phyloP scores from a whole-genome alignment of 2,329 filamentous ascomycete species.

The Venturia asperata region DNA sequence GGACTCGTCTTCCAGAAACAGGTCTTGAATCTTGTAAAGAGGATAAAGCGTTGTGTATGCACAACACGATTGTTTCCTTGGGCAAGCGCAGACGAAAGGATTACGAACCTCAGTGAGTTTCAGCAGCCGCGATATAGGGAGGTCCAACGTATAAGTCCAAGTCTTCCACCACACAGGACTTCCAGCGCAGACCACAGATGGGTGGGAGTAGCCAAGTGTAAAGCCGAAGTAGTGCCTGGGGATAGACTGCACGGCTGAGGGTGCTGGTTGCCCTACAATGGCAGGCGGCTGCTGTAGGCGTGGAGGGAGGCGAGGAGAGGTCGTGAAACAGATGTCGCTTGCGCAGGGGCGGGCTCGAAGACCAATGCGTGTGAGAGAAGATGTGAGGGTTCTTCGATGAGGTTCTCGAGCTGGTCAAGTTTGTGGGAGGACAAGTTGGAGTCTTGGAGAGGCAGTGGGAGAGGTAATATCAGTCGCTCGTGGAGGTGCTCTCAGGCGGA shows the following conservation, averaged over 20 bases:
- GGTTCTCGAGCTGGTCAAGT: not conserved
- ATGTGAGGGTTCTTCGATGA: not conserved
- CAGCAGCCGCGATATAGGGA: slow-evolving; percentile 14
- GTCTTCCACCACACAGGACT: not conserved
- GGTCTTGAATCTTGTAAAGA: slow-evolving; percentile 8
- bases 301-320: slow-evolving; percentile 2
- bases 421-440: not conserved
- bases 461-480: not conserved
- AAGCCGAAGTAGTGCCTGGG: slow-evolving; percentile 6
- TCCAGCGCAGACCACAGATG: slow-evolving; percentile 6
- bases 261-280: slow-evolving; percentile 1
- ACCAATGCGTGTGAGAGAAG: not conserved
- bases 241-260: slow-evolving; percentile 4
- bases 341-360: not conserved
- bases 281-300: not conserved
- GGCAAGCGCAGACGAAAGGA: not conserved
- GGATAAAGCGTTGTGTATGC: slow-evolving; percentile 9
- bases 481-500: not conserved
- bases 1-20: slow-evolving; percentile 14
- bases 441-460: not conserved
- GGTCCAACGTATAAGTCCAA: not conserved
- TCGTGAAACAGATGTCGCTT: slow-evolving; percentile 6
- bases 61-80: slow-evolving; percentile 3
- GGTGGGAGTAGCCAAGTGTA: slow-evolving; percentile 1
- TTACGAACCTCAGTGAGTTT: slow-evolving; percentile 12